Evolutionary conservation across 495 filamentous ascomycete genomes (phyloP), one percentile per base, ranked within the genome.

Genomic region (Jackrogersella multiformis): DNA sequence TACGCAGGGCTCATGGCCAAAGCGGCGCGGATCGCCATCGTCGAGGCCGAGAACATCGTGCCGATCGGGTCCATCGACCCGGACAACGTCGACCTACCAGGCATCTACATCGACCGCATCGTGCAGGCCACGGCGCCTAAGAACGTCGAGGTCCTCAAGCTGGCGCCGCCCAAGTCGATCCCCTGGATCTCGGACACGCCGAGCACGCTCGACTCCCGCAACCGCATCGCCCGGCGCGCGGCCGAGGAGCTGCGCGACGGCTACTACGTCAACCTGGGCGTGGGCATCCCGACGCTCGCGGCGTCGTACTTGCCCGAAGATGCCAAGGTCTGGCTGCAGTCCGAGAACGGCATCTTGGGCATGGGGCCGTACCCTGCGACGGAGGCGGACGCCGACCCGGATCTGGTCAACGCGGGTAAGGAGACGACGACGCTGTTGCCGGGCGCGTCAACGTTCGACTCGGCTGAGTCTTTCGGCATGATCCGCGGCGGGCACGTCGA

Each of bases 21-120:
- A 74, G 87, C 87, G 0, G 87, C 87, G 3, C 82, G 77, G 64
- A 68, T 88, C 18, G 81, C 86, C 53, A 88, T 90, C 46, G 87
- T 90, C 4, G 87, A 90, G 67, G 87, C 87, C n/a, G 87, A 90
- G 70, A 75, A 90, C 61, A 88, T 90, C 66, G 87, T 90, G 24
- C 82, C 83, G 8, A 70, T 84, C 0, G 87, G 87, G 24, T 79
- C 82, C 38, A 85, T 90, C 23, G 80, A 83, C 48, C 84, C 87
- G 4, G 80, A 84, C 52, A 78, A 81, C 10, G 82, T 89, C 4
- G 80, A 89, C 66, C 79, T 90, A 12, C 86, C 85, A 2, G 87
- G 87, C 5, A 87, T 90, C 61, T 90, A 81, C 71, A 81, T 89
- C 55, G 83, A 89, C 70, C 81, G 87, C 38, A 86, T 90, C 45